These are phyloP conservation scores for Paramarasmius palmivorus DNA, from an alignment of 1,284 basidiomycete genomes.

Conservation along the genomic window DNA sequence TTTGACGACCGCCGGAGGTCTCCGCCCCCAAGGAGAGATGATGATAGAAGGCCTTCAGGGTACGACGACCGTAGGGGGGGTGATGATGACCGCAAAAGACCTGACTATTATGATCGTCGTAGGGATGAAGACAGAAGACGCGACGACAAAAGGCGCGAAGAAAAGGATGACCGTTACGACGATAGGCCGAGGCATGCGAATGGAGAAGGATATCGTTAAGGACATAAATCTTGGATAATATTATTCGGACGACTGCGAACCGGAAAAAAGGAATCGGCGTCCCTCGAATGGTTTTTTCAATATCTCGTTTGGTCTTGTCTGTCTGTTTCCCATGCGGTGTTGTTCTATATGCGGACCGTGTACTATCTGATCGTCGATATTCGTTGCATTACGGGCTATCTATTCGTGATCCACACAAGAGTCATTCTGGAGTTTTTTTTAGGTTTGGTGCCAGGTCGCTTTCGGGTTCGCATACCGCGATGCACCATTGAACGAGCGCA, in stretches of 20 bases:
- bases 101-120: slow-evolving; percentile 81
- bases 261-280: slow-evolving; percentile 41
- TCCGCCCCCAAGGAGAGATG: slow-evolving; percentile 70
- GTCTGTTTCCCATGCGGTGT: slow-evolving; percentile 47
- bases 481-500: too few species aligned
- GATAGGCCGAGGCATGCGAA: slow-evolving; percentile 72
- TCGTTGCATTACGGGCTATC: slow-evolving; percentile 3
- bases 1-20: slow-evolving; percentile 78
- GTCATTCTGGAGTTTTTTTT: too few species aligned
- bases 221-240: slow-evolving; percentile 11
- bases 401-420: slow-evolving; percentile 1
- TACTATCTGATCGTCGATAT: slow-evolving; percentile 39
- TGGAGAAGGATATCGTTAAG: slow-evolving; percentile 72
- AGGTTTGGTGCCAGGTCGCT: too few species aligned
- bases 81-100: slow-evolving; percentile 73
- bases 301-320: slow-evolving; percentile 13
- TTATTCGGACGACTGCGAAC: slow-evolving; percentile 34
- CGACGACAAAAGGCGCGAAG: slow-evolving; percentile 74
- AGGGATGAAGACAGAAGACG: slow-evolving; percentile 72
- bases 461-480: too few species aligned
- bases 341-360: slow-evolving; percentile 53
- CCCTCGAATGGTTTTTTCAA: slow-evolving; percentile 45
- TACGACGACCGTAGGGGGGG: slow-evolving; percentile 81
- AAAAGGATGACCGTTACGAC: slow-evolving; percentile 75
- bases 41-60: slow-evolving; percentile 83